phyloP scores from a whole-genome alignment of 1,139 yeast species.

The Taphrina populina region DNA sequence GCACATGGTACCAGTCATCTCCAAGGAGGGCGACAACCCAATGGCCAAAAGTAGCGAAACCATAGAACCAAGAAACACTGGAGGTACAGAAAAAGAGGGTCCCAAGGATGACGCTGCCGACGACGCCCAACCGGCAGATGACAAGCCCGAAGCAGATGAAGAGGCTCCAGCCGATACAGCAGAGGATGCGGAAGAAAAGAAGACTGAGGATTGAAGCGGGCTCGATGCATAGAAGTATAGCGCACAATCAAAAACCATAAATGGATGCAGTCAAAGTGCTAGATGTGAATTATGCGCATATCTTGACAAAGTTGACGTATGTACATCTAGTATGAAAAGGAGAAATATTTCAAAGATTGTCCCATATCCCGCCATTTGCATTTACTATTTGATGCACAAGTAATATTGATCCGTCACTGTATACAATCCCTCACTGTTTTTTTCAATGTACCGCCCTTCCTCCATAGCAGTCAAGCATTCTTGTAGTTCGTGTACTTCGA shows the following conservation, averaged over 20 bases:
- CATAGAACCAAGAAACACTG: slow-evolving; percentile 16
- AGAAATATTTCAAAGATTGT: no score
- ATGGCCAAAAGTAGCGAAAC: slow-evolving; percentile 24
- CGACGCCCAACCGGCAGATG: slow-evolving; percentile 10
- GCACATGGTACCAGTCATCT: slow-evolving; percentile 24
- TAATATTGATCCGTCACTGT: neutral
- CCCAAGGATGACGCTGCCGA: slow-evolving; percentile 5
- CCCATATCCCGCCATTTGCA: no score
- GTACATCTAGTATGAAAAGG: no score
- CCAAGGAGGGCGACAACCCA: slow-evolving; percentile 29
- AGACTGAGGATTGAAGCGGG: neutral
- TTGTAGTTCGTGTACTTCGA: slow-evolving; percentile 2
- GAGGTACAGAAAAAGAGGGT: slow-evolving; percentile 27
- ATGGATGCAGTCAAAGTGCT: no score
- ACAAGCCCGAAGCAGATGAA: slow-evolving; percentile 5
- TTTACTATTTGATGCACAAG: no score
- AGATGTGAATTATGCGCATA: no score
- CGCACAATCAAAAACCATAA: no score
- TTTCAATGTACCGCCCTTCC: neutral
- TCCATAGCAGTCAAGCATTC: neutral
- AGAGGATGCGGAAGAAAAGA: neutral
- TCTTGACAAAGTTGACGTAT: no score
- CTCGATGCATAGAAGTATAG: no score
- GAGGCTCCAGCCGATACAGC: no score
- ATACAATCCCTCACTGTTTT: neutral